Percentiles rank a stretch among this genome's conserved stretches.
These are phyloP conservation scores for Gossypium rotundifolium DNA, from an alignment of 345 rosid genomes.

Conservation along the genomic window DNA sequence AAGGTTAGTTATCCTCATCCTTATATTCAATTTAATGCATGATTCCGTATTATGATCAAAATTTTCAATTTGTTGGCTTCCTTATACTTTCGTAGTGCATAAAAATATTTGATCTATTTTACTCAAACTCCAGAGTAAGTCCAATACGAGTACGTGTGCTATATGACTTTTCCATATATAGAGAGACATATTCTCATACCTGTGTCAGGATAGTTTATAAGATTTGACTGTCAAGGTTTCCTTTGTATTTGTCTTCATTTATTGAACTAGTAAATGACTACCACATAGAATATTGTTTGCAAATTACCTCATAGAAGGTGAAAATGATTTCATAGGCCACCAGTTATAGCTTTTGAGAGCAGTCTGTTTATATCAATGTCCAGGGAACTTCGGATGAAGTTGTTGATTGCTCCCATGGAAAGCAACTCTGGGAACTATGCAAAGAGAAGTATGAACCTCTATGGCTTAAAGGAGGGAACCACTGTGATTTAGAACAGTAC, in stretches of 20 bases:
- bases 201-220: neutral
- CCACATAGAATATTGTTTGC: neutral
- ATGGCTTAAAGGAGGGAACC: slow-evolving; percentile 95
- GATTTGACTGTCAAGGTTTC: too few relatives aligned
- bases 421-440: slow-evolving; percentile 89
- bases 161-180: neutral
- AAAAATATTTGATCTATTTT: neutral
- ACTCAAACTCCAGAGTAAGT: neutral
- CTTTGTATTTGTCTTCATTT: neutral
- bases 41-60: neutral
- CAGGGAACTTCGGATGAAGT: slow-evolving; percentile 98
- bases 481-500: slow-evolving; percentile 75
- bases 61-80: neutral
- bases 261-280: neutral
- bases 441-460: slow-evolving; percentile 88
- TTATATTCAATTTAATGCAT: neutral
- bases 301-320: neutral
- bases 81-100: neutral
- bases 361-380: neutral
- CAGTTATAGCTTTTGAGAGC: neutral
- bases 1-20: neutral
- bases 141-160: neutral
- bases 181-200: neutral
- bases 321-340: neutral
- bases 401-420: slow-evolving; percentile 92